phyloP scores from a whole-genome alignment of 805 yeast genomes.

The Zygoascus ofunaensis region DNA sequence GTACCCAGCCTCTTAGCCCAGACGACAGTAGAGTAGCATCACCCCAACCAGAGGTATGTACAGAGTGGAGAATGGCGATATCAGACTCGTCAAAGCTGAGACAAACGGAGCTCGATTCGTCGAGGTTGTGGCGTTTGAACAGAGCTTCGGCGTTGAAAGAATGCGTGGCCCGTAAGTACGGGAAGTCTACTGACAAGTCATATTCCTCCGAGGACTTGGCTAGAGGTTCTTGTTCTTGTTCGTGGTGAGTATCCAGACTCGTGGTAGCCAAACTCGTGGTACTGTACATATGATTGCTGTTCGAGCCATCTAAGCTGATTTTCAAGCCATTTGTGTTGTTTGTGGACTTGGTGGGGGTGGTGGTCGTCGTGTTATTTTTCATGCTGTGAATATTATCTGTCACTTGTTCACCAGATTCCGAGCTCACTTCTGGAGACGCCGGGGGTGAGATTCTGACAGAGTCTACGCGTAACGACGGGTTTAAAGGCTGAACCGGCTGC shows the following conservation, averaged over 20 bases:
- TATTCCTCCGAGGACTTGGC: not conserved
- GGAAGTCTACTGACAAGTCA: conserved; percentile 19
- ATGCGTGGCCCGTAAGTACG: conserved; percentile 29
- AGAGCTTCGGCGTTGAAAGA: conserved; percentile 25
- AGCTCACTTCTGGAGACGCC: too few species aligned
- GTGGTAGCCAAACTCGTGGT: not conserved
- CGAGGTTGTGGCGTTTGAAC: conserved; percentile 16
- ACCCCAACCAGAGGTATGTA: conserved; percentile 38
- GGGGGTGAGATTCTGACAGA: too few species aligned
- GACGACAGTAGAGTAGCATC: conserved; percentile 32
- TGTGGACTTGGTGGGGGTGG: too few species aligned
- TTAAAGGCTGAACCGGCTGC: too few species aligned
- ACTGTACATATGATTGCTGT: too few species aligned
- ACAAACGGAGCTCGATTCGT: conserved; percentile 27
- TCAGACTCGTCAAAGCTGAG: conserved; percentile 30
- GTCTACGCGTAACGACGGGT: too few species aligned
- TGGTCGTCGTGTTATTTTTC: too few species aligned
- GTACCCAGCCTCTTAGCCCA: conserved; percentile 36
- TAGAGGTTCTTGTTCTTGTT: too few species aligned
- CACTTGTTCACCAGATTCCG: too few species aligned
- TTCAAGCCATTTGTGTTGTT: too few species aligned
- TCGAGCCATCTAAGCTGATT: too few species aligned
- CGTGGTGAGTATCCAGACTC: not conserved
- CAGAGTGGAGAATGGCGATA: conserved; percentile 29
- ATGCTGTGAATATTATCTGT: too few species aligned